These are phyloP conservation scores for Arbutus unedo DNA, from an alignment of 148 eudicot species.

Conservation along the genomic window DNA sequence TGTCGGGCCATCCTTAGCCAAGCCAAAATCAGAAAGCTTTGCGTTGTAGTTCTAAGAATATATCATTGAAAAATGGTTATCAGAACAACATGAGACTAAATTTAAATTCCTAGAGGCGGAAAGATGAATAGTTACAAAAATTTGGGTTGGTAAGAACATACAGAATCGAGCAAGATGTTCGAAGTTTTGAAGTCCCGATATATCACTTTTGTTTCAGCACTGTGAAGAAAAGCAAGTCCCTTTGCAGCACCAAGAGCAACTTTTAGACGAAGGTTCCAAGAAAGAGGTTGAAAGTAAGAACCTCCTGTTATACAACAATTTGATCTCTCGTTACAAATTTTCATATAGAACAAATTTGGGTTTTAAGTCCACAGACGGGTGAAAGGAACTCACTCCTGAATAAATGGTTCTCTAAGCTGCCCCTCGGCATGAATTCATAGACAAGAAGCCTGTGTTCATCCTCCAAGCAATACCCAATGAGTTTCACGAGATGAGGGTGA, in stretches of 20 bases:
- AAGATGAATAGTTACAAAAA: not conserved
- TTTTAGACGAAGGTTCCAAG: slow-evolving; percentile 82
- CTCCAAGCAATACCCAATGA: slow-evolving; percentile 82
- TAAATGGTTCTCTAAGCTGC: slow-evolving; percentile 92
- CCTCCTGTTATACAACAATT: slow-evolving; percentile 52
- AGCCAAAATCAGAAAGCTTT: slow-evolving; percentile 87
- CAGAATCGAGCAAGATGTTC: slow-evolving; percentile 81
- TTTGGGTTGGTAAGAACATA: slow-evolving; percentile 20
- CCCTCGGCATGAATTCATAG: slow-evolving; percentile 92
- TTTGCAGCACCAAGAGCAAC: slow-evolving; percentile 89
- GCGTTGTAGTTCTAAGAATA: slow-evolving; percentile 67
- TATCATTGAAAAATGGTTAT: not conserved
- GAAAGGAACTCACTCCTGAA: slow-evolving; percentile 57
- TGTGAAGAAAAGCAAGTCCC: slow-evolving; percentile 91
- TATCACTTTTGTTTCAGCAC: slow-evolving; percentile 71
- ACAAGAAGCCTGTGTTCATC: slow-evolving; percentile 89
- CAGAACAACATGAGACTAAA: not conserved
- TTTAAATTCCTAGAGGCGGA: not conserved
- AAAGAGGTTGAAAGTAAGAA: slow-evolving; percentile 89
- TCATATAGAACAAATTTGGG: not conserved
- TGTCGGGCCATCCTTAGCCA: slow-evolving; percentile 89
- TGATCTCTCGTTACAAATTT: not conserved
- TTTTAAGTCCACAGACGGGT: not conserved
- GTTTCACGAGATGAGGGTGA: slow-evolving; percentile 77
- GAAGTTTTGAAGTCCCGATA: slow-evolving; percentile 92